Base-by-base conservation (phyloP, 2,329 filamentous ascomycete genomes). In the Microdochium bolleyi region DNA sequence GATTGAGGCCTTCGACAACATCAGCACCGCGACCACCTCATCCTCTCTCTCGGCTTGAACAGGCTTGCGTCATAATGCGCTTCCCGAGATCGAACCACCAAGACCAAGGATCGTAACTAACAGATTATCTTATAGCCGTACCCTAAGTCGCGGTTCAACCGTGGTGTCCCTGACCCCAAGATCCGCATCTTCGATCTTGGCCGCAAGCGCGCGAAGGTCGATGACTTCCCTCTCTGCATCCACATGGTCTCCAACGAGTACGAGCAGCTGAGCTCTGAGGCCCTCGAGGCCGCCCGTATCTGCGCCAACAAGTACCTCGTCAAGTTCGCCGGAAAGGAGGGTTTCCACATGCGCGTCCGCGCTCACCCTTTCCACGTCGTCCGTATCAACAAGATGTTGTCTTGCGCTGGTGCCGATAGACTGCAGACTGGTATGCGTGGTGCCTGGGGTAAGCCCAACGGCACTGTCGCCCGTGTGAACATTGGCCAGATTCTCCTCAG, bases 371-470 rank as follows among this genome's bases (percentile, higher is more conserved):
- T 89, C 90, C 94, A 99, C 84, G 94, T 99, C 79, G 88, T 99
- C 84, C 94, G 94, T 80, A 99, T 99, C 92, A 99, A 99, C 91
- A 99, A 99, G 89, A 99, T 99, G 94, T 92, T 99, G 90, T 97
- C 94, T 73, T 99, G 94, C 78, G 94, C 94, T 72, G 94, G 94
- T 85, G 94, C 94, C 87, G 94, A 99, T 97, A 91, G 94, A 88
- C 84, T 99, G 78, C 94, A 99, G 81, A 99, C 94, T 67, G 94
- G 94, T 84, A 99, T 99, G 94, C 92, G 94, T 88, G 94, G 94
- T 87, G 94, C 94, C 68, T 99, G 91, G 87, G 94, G 94, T 73
- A 99, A 99, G 88, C 94, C 94, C 76, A 95, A 97, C 84, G 94
- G 94, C 74, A 87, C 84, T 70, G 94, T 99, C 72, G 94, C 94